Evolutionary conservation across 164 flowering plant species (phyloP).

Genomic region (Annona cherimola): DNA sequence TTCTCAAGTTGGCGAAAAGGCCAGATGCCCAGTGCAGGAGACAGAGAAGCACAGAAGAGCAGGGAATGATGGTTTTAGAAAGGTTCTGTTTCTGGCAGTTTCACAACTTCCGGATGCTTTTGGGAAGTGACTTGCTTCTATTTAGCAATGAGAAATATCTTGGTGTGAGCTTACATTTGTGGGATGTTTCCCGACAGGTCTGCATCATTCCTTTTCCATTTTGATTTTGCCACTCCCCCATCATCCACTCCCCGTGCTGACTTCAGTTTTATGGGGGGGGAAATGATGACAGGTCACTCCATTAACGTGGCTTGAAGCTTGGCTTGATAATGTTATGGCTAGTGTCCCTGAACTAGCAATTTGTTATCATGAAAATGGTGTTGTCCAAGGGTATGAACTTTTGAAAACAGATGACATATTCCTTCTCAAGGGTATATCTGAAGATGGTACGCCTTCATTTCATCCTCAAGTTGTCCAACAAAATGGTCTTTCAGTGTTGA

Average conservation of each 20-base stretch:
- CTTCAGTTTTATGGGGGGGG: too few relatives aligned
- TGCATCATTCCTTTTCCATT: background rate
- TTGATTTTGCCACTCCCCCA: background rate
- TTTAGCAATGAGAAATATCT: constrained; percentile 93
- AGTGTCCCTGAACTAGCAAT: constrained; percentile 97
- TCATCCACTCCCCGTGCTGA: constrained; percentile 5
- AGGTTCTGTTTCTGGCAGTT: constrained; percentile 90
- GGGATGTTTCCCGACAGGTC: constrained; percentile 57
- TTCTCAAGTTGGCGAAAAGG: constrained; percentile 66
- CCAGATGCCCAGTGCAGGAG: constrained; percentile 61
- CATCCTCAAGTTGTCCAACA: constrained; percentile 96
- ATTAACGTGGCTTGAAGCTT: constrained; percentile 94
- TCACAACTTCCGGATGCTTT: constrained; percentile 91
- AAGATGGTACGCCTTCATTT: constrained; percentile 93
- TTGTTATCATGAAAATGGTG: constrained; percentile 92
- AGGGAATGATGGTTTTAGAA: constrained; percentile 57
- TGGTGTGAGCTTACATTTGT: constrained; percentile 93
- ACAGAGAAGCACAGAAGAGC: constrained; percentile 70
- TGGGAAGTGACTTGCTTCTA: constrained; percentile 91
- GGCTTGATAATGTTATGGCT: constrained; percentile 99
- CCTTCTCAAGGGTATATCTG: constrained; percentile 79
- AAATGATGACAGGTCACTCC: constrained; percentile 63
- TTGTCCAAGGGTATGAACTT: constrained; percentile 95
- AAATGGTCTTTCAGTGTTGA: constrained; percentile 90
- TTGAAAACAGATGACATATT: constrained; percentile 93